Conservation (phyloP, 2,329 filamentous ascomycete species). For the Alternaria burnsii region DNA sequence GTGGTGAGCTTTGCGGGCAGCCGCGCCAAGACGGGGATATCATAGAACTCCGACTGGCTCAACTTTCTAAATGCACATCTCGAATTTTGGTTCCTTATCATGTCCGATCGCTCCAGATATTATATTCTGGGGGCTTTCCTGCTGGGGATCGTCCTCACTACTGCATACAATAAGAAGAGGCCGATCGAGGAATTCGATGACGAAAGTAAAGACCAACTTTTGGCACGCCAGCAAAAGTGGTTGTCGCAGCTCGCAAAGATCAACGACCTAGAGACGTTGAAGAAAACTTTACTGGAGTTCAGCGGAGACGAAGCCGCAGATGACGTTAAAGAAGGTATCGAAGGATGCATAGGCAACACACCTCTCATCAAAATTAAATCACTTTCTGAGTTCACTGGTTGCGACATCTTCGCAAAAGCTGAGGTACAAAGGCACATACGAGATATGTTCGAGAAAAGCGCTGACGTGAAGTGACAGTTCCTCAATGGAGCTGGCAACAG, state of each 20-base stretch:
- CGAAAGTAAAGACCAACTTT: slow-evolving; percentile 25
- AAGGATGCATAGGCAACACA: slow-evolving; percentile 92
- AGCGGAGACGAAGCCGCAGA: slow-evolving; percentile 23
- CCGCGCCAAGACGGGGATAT: slow-evolving; percentile 39
- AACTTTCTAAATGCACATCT: slow-evolving; percentile 9
- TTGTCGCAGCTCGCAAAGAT: slow-evolving; percentile 35
- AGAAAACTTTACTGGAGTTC: slow-evolving; percentile 34
- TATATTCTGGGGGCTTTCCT: slow-evolving; percentile 77
- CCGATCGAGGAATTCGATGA: slow-evolving; percentile 29
- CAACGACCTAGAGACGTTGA: slow-evolving; percentile 34
- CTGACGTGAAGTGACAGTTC: slow-evolving; percentile 60
- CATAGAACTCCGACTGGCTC: slow-evolving; percentile 31
- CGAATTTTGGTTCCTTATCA: slow-evolving; percentile 18
- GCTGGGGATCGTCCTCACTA: slow-evolving; percentile 76
- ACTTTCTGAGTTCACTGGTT: slow-evolving; percentile 85
- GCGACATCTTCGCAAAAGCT: slow-evolving; percentile 89
- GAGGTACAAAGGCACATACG: slow-evolving; percentile 62
- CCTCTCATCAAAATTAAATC: slow-evolving; percentile 86
- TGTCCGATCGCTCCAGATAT: slow-evolving; percentile 56
- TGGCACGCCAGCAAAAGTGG: slow-evolving; percentile 32
- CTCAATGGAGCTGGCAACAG: slow-evolving; percentile 93
- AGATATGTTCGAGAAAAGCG: neutral
- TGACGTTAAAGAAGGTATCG: slow-evolving; percentile 77
- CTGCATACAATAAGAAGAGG: slow-evolving; percentile 26
- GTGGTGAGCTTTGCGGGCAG: slow-evolving; percentile 36